Conservation (phyloP, 1,284 basidiomycete species). For the Chondrostereum purpureum region DNA sequence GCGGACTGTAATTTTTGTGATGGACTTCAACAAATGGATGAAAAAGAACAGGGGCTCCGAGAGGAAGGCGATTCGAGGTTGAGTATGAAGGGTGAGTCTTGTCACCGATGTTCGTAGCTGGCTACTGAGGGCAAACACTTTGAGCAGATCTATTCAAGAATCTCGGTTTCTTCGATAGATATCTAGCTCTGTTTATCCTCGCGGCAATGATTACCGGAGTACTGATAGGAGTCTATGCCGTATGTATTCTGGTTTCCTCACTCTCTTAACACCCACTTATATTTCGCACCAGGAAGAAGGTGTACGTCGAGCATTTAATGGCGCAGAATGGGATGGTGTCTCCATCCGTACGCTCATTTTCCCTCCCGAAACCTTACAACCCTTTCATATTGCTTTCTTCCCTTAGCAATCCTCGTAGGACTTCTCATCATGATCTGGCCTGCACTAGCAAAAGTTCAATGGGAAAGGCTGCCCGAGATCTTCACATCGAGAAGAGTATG, state of each 20-base stretch:
- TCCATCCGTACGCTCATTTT: constrained; percentile 47
- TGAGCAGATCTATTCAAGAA: constrained; percentile 34
- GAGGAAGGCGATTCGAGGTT: too few relatives aligned
- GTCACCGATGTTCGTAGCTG: too few relatives aligned
- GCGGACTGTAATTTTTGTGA: not conserved
- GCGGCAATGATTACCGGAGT: constrained; percentile 78
- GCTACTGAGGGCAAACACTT: too few relatives aligned
- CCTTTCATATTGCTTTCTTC: constrained; percentile 12
- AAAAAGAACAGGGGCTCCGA: not conserved
- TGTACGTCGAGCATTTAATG: constrained; percentile 48
- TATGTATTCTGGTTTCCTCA: constrained; percentile 12
- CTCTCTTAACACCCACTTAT: not conserved
- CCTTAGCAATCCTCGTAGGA: constrained; percentile 66
- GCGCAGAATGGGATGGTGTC: constrained; percentile 44
- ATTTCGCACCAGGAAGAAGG: constrained; percentile 10
- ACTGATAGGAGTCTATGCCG: constrained; percentile 63
- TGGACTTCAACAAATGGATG: not conserved
- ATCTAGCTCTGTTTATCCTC: constrained; percentile 69
- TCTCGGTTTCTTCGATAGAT: constrained; percentile 53
- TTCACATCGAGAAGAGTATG: constrained; percentile 54
- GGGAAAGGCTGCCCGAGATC: constrained; percentile 60
- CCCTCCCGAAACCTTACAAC: constrained; percentile 16
- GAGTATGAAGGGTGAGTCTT: too few relatives aligned
- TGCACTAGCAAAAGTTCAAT: constrained; percentile 73
- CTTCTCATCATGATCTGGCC: constrained; percentile 92